Base-by-base conservation (phyloP, 2,329 filamentous ascomycete species). In the Fusarium sublunatum region DNA sequence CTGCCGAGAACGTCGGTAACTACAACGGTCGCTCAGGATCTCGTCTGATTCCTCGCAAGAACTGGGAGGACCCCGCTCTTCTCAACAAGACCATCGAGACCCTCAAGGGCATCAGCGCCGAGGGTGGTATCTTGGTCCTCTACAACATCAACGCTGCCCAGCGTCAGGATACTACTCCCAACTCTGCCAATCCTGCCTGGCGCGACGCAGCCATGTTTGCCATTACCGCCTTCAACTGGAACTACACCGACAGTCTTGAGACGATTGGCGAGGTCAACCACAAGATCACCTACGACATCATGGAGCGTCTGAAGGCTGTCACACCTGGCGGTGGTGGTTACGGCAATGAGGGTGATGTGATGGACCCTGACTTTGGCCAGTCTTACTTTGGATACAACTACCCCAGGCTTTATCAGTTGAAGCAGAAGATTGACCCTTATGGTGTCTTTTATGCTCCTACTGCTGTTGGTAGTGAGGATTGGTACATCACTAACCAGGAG, bases 161-260 rank as follows among this genome's bases (percentile, higher is more conserved):
- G 31, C 58, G 47, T 5, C 70, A 63, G 28, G 54, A 60, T 7
- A 71, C 68, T 24, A 64, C 76, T 24, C 68, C 76, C 54, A 77
- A 72, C 54, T 76, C 78, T 1, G 62, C 78, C 5, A 78, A 79
- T 56, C 77, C 79, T 1, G 76, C 76, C 2, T 81, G 79, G 75
- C 71, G 79, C 26, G 72, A 74, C 22, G 71, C 78, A 9, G 56
- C 75, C n/a, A 67, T 71, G n/a, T 76, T 78, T 47, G 57, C 78
- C 38, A 64, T 72, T 12, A 69, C 73, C 29, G 51, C 64, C 7
- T 51, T 69, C 5, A 47, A 34, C 12, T 75, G 75, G 75, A 36
- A 53, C 2, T 38, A 46, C 25, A 49, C 61, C 3, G 49, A 43
- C 6, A 22, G 45, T 3, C 34, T 46, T 5, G 42, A 65, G 22